These are phyloP conservation scores for Barnettozyma pratensis DNA, from an alignment of 805 yeast species.

Conservation along the genomic window DNA sequence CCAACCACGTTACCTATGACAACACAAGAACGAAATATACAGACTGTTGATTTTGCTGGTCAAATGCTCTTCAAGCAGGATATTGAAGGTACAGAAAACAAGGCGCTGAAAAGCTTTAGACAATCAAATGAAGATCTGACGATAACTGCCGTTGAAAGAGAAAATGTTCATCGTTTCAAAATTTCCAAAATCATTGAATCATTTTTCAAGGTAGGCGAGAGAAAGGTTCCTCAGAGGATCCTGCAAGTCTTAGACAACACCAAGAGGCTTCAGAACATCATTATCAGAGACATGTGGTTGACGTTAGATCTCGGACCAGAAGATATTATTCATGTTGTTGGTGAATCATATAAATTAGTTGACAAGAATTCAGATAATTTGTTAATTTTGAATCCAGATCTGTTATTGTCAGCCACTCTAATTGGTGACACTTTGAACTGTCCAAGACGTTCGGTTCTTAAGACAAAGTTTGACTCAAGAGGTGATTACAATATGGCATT, in stretches of 20 bases:
- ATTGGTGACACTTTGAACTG: slow-evolving; percentile 76
- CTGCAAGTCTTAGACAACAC: slow-evolving; percentile 43
- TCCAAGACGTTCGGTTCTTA: slow-evolving; percentile 62
- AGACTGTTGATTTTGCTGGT: slow-evolving; percentile 18
- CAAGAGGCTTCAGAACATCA: slow-evolving; percentile 33
- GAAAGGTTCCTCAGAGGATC: slow-evolving; percentile 42
- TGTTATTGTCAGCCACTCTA: slow-evolving; percentile 73
- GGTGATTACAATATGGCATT: slow-evolving; percentile 63
- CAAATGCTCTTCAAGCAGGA: slow-evolving; percentile 19
- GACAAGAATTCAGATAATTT: slow-evolving; percentile 54
- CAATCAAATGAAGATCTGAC: slow-evolving; percentile 25
- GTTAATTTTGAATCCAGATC: slow-evolving; percentile 82
- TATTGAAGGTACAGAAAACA: slow-evolving; percentile 20
- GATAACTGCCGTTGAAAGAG: slow-evolving; percentile 38
- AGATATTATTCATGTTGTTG: slow-evolving; percentile 61
- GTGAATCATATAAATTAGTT: slow-evolving; percentile 36
- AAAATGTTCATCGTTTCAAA: slow-evolving; percentile 45
- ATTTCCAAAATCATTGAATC: slow-evolving; percentile 31
- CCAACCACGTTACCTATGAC: slow-evolving; percentile 5
- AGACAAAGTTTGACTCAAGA: slow-evolving; percentile 50
- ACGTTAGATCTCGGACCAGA: slow-evolving; percentile 40
- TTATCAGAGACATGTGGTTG: slow-evolving; percentile 60
- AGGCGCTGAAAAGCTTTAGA: slow-evolving; percentile 7
- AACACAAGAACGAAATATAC: slow-evolving; percentile 21
- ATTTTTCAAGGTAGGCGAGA: slow-evolving; percentile 27